Conservation (phyloP, 202 grass and related monocot species). For the Setaria italica region DNA sequence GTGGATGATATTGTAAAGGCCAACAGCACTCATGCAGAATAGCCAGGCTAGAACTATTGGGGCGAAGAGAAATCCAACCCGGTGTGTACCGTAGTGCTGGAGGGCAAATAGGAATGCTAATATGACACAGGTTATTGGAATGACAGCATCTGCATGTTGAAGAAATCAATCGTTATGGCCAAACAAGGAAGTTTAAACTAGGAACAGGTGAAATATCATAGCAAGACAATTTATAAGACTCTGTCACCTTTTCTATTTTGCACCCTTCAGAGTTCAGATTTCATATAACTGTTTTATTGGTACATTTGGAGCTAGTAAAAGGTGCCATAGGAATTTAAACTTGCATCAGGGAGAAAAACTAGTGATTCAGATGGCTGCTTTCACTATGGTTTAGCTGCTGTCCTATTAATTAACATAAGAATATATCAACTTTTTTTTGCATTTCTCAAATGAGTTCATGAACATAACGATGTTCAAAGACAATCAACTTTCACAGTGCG, state of each 20-base stretch:
- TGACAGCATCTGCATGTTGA: slow-evolving; percentile 82
- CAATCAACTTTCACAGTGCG: neutral
- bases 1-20: slow-evolving; percentile 88
- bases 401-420: slow-evolving; percentile 8
- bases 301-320: neutral
- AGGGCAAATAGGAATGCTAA: slow-evolving; percentile 90
- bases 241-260: neutral
- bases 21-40: slow-evolving; percentile 87
- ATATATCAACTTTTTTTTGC: neutral
- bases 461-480: neutral
- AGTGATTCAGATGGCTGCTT: slow-evolving; percentile 3
- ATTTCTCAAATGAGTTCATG: neutral
- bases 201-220: slow-evolving; percentile 5
- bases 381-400: neutral
- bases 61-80: slow-evolving; percentile 89
- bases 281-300: neutral
- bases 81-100: slow-evolving; percentile 92
- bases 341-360: slow-evolving; percentile 27
- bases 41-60: slow-evolving; percentile 97
- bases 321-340: neutral
- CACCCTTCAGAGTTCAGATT: neutral
- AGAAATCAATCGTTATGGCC: slow-evolving; percentile 19
- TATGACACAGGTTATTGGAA: slow-evolving; percentile 96
- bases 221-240: slow-evolving; percentile 17
- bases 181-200: slow-evolving; percentile 22